phyloP scores from a whole-genome alignment of 75 land plant genomes.

The Cupressus sempervirens region DNA sequence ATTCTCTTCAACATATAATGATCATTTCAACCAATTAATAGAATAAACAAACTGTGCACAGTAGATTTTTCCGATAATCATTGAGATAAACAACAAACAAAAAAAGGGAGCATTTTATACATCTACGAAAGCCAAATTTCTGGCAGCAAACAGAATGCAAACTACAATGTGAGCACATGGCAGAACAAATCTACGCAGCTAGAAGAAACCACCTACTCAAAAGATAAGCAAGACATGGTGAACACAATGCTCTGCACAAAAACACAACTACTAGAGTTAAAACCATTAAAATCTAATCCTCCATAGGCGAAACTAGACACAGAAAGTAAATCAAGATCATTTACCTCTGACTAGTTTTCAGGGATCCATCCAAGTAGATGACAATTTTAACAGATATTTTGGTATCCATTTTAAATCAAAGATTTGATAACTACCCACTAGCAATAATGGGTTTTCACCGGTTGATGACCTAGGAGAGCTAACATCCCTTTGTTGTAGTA shows the following conservation, averaged over 20 bases:
- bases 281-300: too few relatives aligned
- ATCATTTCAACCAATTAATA: background rate
- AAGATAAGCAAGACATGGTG: background rate
- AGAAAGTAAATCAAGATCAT: too few relatives aligned
- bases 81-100: background rate
- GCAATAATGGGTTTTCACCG: too few relatives aligned
- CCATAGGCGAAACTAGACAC: too few relatives aligned
- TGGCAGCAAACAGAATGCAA: background rate
- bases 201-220: background rate
- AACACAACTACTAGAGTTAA: background rate
- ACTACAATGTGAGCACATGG: background rate
- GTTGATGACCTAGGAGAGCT: too few relatives aligned
- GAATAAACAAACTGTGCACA: background rate
- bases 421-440: too few relatives aligned
- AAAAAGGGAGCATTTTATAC: background rate
- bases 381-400: too few relatives aligned
- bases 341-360: too few relatives aligned
- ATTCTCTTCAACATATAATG: background rate
- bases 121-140: background rate
- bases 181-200: background rate
- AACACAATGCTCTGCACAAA: background rate
- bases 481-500: too few relatives aligned
- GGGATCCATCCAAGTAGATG: too few relatives aligned
- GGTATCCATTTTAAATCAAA: too few relatives aligned
- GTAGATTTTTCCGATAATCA: background rate